Conservation (phyloP, 306 rosid species). For the Malus sieversii region DNA sequence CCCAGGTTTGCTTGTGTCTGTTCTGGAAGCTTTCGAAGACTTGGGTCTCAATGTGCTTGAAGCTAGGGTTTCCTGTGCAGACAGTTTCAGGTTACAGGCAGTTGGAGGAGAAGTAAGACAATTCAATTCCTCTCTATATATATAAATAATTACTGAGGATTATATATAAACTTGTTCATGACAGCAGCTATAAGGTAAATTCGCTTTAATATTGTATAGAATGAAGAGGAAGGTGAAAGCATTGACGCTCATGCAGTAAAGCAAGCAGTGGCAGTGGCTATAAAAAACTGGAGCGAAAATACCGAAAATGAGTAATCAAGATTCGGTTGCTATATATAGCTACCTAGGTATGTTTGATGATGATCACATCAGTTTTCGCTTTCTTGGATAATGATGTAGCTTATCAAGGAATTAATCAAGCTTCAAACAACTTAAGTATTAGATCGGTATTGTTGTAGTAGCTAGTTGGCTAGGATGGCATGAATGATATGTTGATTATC, state of each 20-base stretch:
- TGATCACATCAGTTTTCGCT: background rate
- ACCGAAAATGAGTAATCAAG: slow-evolving; percentile 23
- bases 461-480: background rate
- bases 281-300: slow-evolving; percentile 44
- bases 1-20: slow-evolving; percentile 78
- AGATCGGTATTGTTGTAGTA: background rate
- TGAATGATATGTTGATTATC: background rate
- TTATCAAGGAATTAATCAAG: background rate
- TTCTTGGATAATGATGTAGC: background rate
- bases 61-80: slow-evolving; percentile 99
- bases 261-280: slow-evolving; percentile 40
- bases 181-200: background rate
- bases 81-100: slow-evolving; percentile 75
- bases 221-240: slow-evolving; percentile 37
- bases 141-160: background rate
- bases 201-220: slow-evolving; percentile 16
- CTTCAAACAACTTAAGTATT: background rate
- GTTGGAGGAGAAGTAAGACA: slow-evolving; percentile 81
- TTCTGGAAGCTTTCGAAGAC: slow-evolving; percentile 78
- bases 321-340: slow-evolving; percentile 1
- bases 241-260: slow-evolving; percentile 41
- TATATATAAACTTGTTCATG: background rate
- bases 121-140: background rate
- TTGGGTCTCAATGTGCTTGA: slow-evolving; percentile 75
- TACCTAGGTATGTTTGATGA: background rate